Evolutionary conservation across 768 basidiomycete genomes (phyloP), one percentile per base, ranked within the genome.

Genomic region (Astraeus odoratus): DNA sequence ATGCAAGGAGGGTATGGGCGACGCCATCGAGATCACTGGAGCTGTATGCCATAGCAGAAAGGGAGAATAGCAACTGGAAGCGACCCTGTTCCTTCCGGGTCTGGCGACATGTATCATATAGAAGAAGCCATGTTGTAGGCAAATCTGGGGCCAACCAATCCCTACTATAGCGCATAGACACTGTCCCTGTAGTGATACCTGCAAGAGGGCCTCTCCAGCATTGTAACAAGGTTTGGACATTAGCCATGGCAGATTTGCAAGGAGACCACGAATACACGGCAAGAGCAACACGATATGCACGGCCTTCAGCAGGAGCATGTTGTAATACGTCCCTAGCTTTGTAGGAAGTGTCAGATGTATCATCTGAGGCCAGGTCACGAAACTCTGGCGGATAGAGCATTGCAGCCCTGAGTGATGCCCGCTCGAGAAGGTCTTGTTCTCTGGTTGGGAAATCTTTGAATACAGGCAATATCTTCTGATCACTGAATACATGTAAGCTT

Each of bases 1-100:
- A 60, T 1, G 67, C 55, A 5, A 67, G 39, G 1, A 67, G 35
- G 5, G 59, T 53, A 6, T 56, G 51, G 10, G 60, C 44, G 25
- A 61, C 44, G 20, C 27, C 29, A 2, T 36, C 22, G 34, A 47
- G 30, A 3, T 43, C 8, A 6, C 55, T 48, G 16, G 55, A 54
- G 13, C 42, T 42, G 44, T 63, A 66, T 15, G 39, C 51, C 47
- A 64, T 49, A 4, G 57, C 51, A 16, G 58, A 48, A 10, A 63
- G 46, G 5, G 51, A 50, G 39, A 64, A 64, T 15, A 47, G 44
- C 18, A 62, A 33, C 31, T 48, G 50, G 36, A 47, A 60, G 18
- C 44, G 43, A 34, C 47, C 31, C 10, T 46, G 20, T n/a, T 37
- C 12, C 30, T 24, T 44, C 13, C 33, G 3, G 27, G 42, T 41